phyloP scores from a whole-genome alignment of 192 early-diverging fungal species.

The Coemansia sp. region DNA sequence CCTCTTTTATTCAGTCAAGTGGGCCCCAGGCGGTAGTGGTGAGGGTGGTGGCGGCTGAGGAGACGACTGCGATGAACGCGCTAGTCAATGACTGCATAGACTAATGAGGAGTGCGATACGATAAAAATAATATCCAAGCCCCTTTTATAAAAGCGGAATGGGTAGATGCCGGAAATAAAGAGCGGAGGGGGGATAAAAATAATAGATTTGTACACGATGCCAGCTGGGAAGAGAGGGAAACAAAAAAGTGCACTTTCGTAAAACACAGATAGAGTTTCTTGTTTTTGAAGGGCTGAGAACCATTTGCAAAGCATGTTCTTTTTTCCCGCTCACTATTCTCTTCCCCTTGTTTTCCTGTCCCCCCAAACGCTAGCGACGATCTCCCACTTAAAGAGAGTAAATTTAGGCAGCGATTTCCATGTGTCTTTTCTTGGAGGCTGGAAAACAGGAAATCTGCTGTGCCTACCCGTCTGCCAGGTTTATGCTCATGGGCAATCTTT shows the following conservation, averaged over 20 bases:
- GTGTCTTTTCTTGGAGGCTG: not conserved
- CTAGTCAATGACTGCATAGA: conserved; percentile 27
- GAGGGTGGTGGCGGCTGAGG: not conserved
- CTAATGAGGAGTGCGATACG: conserved; percentile 11
- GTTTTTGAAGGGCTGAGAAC: not conserved
- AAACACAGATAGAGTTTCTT: conserved; percentile 4
- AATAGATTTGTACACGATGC: conserved; percentile 2
- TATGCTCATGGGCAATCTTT: not conserved
- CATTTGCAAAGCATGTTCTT: not conserved
- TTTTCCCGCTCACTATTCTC: not conserved
- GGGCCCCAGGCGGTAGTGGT: not conserved
- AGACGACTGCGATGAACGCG: conserved; percentile 4
- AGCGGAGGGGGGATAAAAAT: not conserved
- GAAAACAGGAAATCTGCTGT: not conserved
- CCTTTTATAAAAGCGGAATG: not conserved
- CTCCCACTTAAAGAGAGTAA: conserved; percentile 10
- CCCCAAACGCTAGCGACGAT: not conserved
- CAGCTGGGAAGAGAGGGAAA: not conserved
- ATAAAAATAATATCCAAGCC: not conserved
- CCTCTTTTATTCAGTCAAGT: not conserved
- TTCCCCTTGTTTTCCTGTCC: not conserved
- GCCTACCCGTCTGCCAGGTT: not conserved
- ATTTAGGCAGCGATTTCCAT: conserved; percentile 26
- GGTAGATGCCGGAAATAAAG: conserved; percentile 1
- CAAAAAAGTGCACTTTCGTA: not conserved